A percentile compares a stretch with the other conserved stretches of the same genome.
phyloP scores from a whole-genome alignment of 1,284 basidiomycete species.

The Gymnopus androsaceus region DNA sequence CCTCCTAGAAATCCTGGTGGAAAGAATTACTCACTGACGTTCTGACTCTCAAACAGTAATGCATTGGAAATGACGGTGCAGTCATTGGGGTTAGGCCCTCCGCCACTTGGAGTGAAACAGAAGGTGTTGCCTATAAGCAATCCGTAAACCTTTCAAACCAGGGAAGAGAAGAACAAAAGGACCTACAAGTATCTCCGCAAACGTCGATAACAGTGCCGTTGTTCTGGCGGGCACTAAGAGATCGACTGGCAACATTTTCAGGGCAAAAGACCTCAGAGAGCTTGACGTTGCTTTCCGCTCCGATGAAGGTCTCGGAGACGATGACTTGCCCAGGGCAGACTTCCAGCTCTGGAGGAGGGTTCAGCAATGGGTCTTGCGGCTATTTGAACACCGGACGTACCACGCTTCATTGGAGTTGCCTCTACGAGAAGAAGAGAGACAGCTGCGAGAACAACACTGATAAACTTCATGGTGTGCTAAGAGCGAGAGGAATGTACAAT shows the following conservation, averaged over 20 bases:
- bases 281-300: slow-evolving; percentile 38
- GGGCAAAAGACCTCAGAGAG: slow-evolving; percentile 34
- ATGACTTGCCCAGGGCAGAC: slow-evolving; percentile 12
- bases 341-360: neutral
- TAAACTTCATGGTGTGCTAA: neutral
- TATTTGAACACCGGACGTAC: too few relatives aligned
- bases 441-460: neutral
- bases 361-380: too few relatives aligned
- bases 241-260: slow-evolving; percentile 10
- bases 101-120: slow-evolving; percentile 45
- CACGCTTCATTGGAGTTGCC: neutral
- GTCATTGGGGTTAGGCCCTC: slow-evolving; percentile 48
- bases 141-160: neutral
- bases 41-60: slow-evolving; percentile 46
- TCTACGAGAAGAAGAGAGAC: neutral
- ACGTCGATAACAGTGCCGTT: slow-evolving; percentile 30
- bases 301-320: slow-evolving; percentile 32
- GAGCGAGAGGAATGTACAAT: neutral
- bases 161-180: neutral
- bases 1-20: neutral
- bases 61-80: slow-evolving; percentile 51
- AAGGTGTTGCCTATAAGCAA: slow-evolving; percentile 39
- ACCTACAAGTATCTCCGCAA: slow-evolving; percentile 45
- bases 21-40: slow-evolving; percentile 34
- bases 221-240: slow-evolving; percentile 22